Base-by-base conservation (phyloP, 1,284 basidiomycete species). In the Cystobasidium slooffiae region DNA sequence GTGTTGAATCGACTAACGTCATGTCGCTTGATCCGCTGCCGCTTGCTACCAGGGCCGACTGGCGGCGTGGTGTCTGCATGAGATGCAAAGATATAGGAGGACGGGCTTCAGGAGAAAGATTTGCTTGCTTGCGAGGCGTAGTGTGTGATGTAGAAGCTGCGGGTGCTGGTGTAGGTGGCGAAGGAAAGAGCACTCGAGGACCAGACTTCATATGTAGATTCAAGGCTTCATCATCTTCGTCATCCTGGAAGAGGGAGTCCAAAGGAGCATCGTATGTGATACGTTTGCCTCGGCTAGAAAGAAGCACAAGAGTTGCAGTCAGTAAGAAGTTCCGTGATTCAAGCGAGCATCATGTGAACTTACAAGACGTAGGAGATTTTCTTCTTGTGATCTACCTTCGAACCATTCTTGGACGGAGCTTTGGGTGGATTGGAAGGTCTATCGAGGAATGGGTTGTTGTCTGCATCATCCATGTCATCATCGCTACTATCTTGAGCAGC, bases 331-430 rank as follows among this genome's bases (percentile, higher is more conserved):
- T 8, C 9, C 52, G 52, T 39, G 9, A n/a, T 31, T 51, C 6
- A n/a, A 39, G 39, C 18, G 39, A 9, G 9, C 4, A 43, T 41
- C 14, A 41, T 16, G 9, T 14, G 12, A 39, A 65, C 70, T 51
- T 22, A 73, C 70, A 73, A 73, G 51, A 73, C 70, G 41, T 73
- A 73, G 39, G 70, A 73, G n/a, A 73, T 62, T 52, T 66, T 65
- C n/a, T 59, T 44, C 41, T 39, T 56, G 37, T 62, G 51, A 20
- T 55, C 62, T 14, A 44, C 70, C 24, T 7, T 39, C 9, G 39
- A 7, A 37, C 24, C n/a, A 18, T 61, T 62, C 70, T 59, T 73
- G 3, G 59, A 43, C n/a, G 67, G 67, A 16, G 70, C 52, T 37
- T 49, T 46, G 8, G 70, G 52, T 16, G 63, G 51, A 20, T 43